A percentile compares a stretch with the other conserved stretches of the same genome.
Conservation (phyloP, 176 grass and related monocot genomes). For the Aegilops tauschii region DNA sequence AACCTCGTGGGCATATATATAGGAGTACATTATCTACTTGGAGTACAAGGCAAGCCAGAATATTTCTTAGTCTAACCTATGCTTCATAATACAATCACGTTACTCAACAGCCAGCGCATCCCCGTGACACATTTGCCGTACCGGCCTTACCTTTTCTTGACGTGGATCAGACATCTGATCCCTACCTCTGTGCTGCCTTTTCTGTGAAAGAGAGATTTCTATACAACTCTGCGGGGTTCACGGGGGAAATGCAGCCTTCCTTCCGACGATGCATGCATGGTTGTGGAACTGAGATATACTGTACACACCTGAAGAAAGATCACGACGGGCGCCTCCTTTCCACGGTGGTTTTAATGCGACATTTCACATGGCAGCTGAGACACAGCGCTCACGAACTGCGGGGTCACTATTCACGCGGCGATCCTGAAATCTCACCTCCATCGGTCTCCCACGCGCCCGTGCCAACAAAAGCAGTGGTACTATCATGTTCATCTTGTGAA, state of each 20-base stretch:
- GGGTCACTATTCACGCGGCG: not conserved
- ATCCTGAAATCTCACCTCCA: not conserved
- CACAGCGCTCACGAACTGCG: not conserved
- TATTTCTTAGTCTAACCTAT: too few species aligned
- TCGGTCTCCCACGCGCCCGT: not conserved
- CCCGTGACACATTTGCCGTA: not conserved
- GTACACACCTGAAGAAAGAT: not conserved
- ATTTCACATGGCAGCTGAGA: not conserved
- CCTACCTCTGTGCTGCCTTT: not conserved
- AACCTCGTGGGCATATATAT: too few species aligned
- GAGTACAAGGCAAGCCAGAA: too few species aligned
- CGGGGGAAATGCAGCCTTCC: not conserved
- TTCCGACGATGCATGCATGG: not conserved
- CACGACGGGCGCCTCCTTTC: not conserved
- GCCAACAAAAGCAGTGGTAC: not conserved
- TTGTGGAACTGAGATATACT: not conserved
- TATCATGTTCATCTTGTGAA: not conserved
- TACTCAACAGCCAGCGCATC: too few species aligned
- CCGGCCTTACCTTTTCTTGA: not conserved
- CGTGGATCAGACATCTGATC: not conserved
- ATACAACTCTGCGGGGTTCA: not conserved
- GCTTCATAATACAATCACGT: too few species aligned
- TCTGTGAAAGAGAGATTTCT: not conserved
- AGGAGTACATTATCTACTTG: too few species aligned
- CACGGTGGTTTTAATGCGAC: not conserved